These are phyloP conservation scores for Fraxinus angustifolia DNA, from an alignment of 305 asterid genomes.

Conservation along the genomic window DNA sequence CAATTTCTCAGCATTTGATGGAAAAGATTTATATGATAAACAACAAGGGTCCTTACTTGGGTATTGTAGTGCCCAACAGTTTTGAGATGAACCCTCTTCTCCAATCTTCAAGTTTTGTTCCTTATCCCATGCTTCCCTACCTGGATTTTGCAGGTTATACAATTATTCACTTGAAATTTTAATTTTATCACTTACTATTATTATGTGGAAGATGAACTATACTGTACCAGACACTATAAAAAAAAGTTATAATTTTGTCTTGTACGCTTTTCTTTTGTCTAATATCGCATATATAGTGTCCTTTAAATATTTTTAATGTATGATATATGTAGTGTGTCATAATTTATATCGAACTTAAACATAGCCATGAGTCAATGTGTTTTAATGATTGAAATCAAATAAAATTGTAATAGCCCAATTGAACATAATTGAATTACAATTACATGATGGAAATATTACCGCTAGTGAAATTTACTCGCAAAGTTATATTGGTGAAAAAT, in stretches of 20 bases:
- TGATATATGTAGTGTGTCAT: too few species aligned
- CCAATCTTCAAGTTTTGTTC: conserved; percentile 35
- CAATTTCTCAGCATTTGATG: conserved; percentile 19
- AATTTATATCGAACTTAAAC: too few species aligned
- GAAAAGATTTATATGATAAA: conserved; percentile 30
- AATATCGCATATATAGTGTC: too few species aligned
- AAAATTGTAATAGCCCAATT: background rate
- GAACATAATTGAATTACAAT: background rate
- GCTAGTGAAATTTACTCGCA: background rate
- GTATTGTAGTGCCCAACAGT: conserved; percentile 48
- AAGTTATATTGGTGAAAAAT: background rate
- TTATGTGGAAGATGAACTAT: background rate
- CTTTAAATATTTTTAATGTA: too few species aligned
- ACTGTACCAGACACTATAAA: background rate
- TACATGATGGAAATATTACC: background rate
- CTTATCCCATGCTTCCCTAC: conserved; percentile 16
- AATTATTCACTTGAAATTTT: background rate
- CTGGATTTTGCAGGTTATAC: conserved; percentile 39
- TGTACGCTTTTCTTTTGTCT: background rate
- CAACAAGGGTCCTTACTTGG: conserved; percentile 46
- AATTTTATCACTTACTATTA: background rate
- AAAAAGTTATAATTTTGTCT: background rate
- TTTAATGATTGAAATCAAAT: background rate
- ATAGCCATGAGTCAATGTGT: too few species aligned
- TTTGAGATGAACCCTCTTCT: conserved; percentile 60